These are phyloP conservation scores for Colletotrichum acutatum DNA, from an alignment of 2,329 filamentous ascomycete genomes.

Conservation along the genomic window DNA sequence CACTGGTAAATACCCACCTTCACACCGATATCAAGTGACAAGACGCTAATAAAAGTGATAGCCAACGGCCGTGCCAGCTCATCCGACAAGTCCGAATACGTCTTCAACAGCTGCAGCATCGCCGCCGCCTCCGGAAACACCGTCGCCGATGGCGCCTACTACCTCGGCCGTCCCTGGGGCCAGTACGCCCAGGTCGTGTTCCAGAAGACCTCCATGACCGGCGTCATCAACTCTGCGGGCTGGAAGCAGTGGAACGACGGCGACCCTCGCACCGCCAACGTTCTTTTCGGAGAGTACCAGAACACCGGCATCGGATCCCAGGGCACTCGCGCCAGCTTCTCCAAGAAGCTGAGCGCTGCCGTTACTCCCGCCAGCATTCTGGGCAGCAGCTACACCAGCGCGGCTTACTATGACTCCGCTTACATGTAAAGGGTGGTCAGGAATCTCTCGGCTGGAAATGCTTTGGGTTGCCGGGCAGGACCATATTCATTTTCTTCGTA, in stretches of 20 bases:
- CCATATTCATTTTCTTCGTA: background rate
- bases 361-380: slow-evolving; percentile 47
- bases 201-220: slow-evolving; percentile 59
- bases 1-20: slow-evolving; percentile 47
- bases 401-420: slow-evolving; percentile 42
- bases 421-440: slow-evolving; percentile 39
- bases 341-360: slow-evolving; percentile 47
- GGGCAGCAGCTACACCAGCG: slow-evolving; percentile 40
- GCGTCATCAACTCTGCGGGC: slow-evolving; percentile 68
- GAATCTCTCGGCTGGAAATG: background rate
- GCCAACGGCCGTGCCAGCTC: slow-evolving; percentile 53
- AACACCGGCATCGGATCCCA: slow-evolving; percentile 68
- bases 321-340: slow-evolving; percentile 61
- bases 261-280: slow-evolving; percentile 60
- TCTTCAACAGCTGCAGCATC: slow-evolving; percentile 57
- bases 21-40: too few relatives aligned
- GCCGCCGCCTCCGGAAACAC: slow-evolving; percentile 50
- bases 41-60: slow-evolving; percentile 32
- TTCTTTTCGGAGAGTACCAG: slow-evolving; percentile 67
- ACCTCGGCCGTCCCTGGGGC: slow-evolving; percentile 61
- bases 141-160: slow-evolving; percentile 52
- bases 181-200: slow-evolving; percentile 59
- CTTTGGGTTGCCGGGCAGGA: background rate
- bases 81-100: slow-evolving; percentile 52
- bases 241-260: slow-evolving; percentile 66